Evolutionary conservation across 1,284 basidiomycete genomes (phyloP).

Genomic region (Puccinia horiana): DNA sequence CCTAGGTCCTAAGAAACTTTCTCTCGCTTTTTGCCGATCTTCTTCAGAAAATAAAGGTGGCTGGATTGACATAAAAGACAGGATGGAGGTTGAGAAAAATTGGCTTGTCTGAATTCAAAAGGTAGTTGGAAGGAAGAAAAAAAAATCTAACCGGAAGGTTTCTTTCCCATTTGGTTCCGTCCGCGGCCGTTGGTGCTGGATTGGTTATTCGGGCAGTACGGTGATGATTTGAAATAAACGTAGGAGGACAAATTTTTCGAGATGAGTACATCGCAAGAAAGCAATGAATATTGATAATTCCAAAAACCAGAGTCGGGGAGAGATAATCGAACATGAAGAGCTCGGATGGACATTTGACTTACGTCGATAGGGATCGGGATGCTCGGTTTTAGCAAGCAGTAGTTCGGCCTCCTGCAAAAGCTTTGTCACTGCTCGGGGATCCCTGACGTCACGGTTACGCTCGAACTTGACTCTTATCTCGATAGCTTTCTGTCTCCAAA

Average conservation of each 20-base stretch:
- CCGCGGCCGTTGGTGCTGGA: constrained; percentile 38
- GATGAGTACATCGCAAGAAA: not conserved
- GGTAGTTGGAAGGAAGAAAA: not conserved
- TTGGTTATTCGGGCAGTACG: not conserved
- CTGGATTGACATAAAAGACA: not conserved
- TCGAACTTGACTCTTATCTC: constrained; percentile 57
- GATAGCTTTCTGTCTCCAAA: constrained; percentile 53
- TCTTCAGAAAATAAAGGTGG: constrained; percentile 46
- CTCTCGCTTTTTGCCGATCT: constrained; percentile 42
- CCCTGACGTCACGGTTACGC: constrained; percentile 56
- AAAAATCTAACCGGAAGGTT: constrained; percentile 31
- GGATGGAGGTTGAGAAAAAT: not conserved
- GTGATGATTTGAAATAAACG: not conserved
- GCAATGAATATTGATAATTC: not conserved
- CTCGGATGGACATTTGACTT: constrained; percentile 30
- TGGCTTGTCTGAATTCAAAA: not conserved
- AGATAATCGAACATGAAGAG: not conserved
- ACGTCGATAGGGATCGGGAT: constrained; percentile 58
- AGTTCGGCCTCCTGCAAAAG: constrained; percentile 55
- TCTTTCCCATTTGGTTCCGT: constrained; percentile 49
- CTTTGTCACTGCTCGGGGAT: constrained; percentile 56
- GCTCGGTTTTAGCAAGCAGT: constrained; percentile 52
- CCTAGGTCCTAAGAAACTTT: constrained; percentile 42
- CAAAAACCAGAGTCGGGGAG: no score
- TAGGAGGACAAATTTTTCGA: no score